phyloP scores from a whole-genome alignment of 2,329 filamentous ascomycete species.

The Orbilia brochopaga region DNA sequence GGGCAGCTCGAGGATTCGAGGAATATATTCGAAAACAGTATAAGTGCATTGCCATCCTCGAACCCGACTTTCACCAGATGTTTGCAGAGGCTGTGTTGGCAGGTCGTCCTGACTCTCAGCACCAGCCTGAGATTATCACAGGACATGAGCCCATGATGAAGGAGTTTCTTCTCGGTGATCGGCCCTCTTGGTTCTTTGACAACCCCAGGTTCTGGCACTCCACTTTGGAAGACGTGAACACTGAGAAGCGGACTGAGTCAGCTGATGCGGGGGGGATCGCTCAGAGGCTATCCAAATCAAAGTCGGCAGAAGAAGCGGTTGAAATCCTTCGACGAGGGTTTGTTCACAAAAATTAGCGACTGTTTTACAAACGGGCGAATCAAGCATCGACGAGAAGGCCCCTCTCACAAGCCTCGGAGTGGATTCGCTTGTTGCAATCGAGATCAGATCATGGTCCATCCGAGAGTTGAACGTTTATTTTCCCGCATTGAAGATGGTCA shows the following conservation, averaged over 20 bases:
- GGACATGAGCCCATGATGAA: conserved; percentile 25
- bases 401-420: conserved; percentile 59
- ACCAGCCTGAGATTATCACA: conserved; percentile 48
- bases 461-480: conserved; percentile 61
- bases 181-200: conserved; percentile 59
- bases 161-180: conserved; percentile 52
- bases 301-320: too few species aligned
- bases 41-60: conserved; percentile 62
- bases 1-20: conserved; percentile 18
- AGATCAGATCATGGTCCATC: conserved; percentile 62
- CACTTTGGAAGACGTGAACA: conserved; percentile 35
- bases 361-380: too few species aligned
- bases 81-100: conserved; percentile 63
- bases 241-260: neutral
- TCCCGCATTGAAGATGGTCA: conserved; percentile 61
- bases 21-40: conserved; percentile 55
- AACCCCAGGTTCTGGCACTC: conserved; percentile 61
- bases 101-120: conserved; percentile 56
- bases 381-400: conserved; percentile 52
- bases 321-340: too few species aligned
- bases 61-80: conserved; percentile 63
- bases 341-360: too few species aligned
- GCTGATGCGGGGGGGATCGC: conserved; percentile 22
- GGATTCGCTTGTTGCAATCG: conserved; percentile 59
- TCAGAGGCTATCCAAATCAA: too few species aligned